Evolutionary conservation across 2,329 filamentous ascomycete genomes (phyloP), one percentile per base, ranked within the genome.

Genomic region (Pseudocercospora eumusae): DNA sequence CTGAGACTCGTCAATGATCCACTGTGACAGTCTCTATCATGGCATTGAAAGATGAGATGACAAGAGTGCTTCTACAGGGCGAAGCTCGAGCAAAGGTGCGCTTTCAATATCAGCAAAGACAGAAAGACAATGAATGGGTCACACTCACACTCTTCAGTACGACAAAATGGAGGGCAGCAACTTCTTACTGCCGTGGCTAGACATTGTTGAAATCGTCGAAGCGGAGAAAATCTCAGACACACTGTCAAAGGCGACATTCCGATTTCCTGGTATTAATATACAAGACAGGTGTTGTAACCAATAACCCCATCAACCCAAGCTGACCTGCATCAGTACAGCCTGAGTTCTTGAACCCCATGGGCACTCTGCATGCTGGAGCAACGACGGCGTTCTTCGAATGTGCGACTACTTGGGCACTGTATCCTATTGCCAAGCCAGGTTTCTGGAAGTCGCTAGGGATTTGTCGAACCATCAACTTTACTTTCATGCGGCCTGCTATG

Each of bases 301-400:
- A 21, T 3, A 47, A 47, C 36, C n/a, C 36, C 36, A 42, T 3
- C 15, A 27, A 23, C 9, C 8, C 21, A 27, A 28, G 21, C 47
- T 50, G 23, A 50, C 47, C 7, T 25, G 3, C 21, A 50, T 21
- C 56, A 1, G 66, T 68, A 0, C 64, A 64, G n/a, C 63, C 59
- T 11, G 65, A 70, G 33, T 69, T 68, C 42, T 55, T 69, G 10
- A 70, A 70, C 28, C 67, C 66, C 0, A 63, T 66, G 57, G 66
- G 67, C 21, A 65, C 61, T 10, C 54, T 70, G 0, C 64, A 68
- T 21, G 67, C 67, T 3, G 67, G 67, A 45, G 66, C 62, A 7
- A 67, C 65, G 15, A 59, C 60, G 10, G 66, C 67, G 8, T 66
- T 68, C 49, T 68, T 68, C 59, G 68, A 70, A 50, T 59, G 66